Percentiles rank a stretch among this genome's conserved stretches.
Evolutionary conservation across 352 stramenopile species (phyloP).

Genomic region (Phytopythium kandeliae): DNA sequence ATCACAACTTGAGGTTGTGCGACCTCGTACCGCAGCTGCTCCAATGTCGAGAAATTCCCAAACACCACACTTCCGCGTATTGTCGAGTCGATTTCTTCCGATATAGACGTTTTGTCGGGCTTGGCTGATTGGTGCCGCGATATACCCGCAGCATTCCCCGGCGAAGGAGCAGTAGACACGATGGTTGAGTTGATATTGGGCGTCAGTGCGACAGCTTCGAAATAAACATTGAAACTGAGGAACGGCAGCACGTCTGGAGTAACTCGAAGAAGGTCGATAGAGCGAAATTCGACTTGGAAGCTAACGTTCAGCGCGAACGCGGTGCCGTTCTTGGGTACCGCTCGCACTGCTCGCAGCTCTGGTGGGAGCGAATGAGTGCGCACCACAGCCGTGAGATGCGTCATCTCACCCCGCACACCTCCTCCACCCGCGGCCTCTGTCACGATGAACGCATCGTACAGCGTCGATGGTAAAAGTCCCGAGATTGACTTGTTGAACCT

Average conservation of each 20-base stretch:
- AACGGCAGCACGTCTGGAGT: slow-evolving; percentile 23
- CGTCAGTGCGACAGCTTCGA: slow-evolving; percentile 26
- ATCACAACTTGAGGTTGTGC: slow-evolving; percentile 20
- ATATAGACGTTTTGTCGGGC: not conserved
- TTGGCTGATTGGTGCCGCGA: slow-evolving; percentile 7
- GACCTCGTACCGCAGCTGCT: slow-evolving; percentile 22
- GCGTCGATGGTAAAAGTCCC: slow-evolving; percentile 33
- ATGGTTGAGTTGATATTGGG: slow-evolving; percentile 11
- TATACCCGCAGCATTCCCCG: not conserved
- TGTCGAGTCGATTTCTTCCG: slow-evolving; percentile 5
- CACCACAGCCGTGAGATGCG: slow-evolving; percentile 15
- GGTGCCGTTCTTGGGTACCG: slow-evolving; percentile 29
- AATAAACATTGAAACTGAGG: slow-evolving; percentile 49
- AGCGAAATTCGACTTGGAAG: slow-evolving; percentile 34
- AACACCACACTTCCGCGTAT: slow-evolving; percentile 23
- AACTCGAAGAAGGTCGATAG: slow-evolving; percentile 27
- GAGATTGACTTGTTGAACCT: slow-evolving; percentile 19
- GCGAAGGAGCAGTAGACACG: slow-evolving; percentile 4
- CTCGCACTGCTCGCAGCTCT: slow-evolving; percentile 22
- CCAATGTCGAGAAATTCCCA: slow-evolving; percentile 27
- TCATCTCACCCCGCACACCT: slow-evolving; percentile 40
- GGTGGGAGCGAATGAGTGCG: slow-evolving; percentile 53
- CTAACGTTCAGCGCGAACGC: slow-evolving; percentile 31
- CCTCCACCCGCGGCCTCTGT: slow-evolving; percentile 49
- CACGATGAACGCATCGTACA: slow-evolving; percentile 55